Evolutionary conservation across 805 yeast species (phyloP).

Genomic region (Spathaspora passalidarum): DNA sequence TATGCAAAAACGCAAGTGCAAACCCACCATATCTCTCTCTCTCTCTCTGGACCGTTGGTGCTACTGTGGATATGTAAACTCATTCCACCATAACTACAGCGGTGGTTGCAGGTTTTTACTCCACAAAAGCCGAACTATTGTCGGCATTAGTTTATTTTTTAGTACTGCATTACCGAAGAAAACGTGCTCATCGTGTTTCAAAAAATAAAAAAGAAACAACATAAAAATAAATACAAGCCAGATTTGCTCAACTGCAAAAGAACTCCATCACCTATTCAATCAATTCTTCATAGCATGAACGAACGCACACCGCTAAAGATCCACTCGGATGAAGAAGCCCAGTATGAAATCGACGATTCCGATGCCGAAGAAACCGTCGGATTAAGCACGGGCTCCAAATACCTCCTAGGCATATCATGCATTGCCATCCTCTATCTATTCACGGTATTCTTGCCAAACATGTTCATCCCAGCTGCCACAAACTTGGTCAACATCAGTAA

Average conservation of each 20-base stretch:
- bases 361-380: background rate
- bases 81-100: too few species aligned
- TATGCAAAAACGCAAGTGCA: too few species aligned
- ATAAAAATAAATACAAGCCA: background rate
- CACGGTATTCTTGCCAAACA: slow-evolving; percentile 29
- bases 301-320: slow-evolving; percentile 15
- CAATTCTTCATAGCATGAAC: slow-evolving; percentile 12
- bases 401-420: background rate
- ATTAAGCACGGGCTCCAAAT: background rate
- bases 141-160: too few species aligned
- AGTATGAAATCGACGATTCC: slow-evolving; percentile 9
- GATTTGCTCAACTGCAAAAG: background rate
- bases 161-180: too few species aligned
- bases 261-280: background rate
- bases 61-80: too few species aligned
- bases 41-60: too few species aligned
- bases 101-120: too few species aligned
- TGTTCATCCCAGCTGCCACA: slow-evolving; percentile 32
- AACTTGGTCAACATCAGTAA: slow-evolving; percentile 22
- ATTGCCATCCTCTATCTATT: slow-evolving; percentile 24
- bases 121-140: too few species aligned
- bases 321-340: slow-evolving; percentile 2
- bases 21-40: too few species aligned
- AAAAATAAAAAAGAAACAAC: too few species aligned
- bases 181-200: too few species aligned